These are phyloP conservation scores for Pythium vanterpoolii DNA, from an alignment of 352 stramenopile genomes.

Conservation along the genomic window DNA sequence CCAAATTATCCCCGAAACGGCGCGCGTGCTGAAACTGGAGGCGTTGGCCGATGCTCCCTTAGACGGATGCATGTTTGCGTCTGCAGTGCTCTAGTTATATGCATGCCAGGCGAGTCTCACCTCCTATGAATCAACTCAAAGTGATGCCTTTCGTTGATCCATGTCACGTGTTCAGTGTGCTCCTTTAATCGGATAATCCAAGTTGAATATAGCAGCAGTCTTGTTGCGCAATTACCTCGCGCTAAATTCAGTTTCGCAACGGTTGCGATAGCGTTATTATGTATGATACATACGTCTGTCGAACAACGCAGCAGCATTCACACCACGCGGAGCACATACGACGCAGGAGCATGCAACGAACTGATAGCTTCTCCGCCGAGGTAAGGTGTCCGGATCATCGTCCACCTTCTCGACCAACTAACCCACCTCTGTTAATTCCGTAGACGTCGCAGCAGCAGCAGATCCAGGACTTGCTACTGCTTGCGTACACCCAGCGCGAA, in stretches of 20 bases:
- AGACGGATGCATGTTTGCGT: too few relatives aligned
- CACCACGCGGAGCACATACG: neutral
- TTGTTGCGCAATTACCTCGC: neutral
- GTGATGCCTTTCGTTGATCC: too few relatives aligned
- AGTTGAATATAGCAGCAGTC: too few relatives aligned
- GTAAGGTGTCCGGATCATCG: neutral
- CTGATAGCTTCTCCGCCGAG: constrained; percentile 3
- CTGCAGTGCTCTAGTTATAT: too few relatives aligned
- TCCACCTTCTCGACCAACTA: neutral
- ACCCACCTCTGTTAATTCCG: neutral
- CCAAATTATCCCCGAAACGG: too few relatives aligned
- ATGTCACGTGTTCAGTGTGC: too few relatives aligned
- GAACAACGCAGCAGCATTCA: neutral
- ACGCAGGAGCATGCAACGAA: neutral
- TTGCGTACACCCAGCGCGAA: constrained; percentile 45
- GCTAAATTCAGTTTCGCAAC: neutral
- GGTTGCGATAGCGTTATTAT: neutral
- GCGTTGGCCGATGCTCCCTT: too few relatives aligned
- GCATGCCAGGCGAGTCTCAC: too few relatives aligned
- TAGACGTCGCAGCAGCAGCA: constrained; percentile 42
- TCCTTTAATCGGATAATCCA: too few relatives aligned
- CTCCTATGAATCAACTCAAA: too few relatives aligned
- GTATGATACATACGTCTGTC: neutral
- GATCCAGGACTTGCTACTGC: constrained; percentile 56
- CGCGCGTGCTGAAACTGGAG: too few relatives aligned